Conservation (phyloP, 176 grass and related monocot species). For the Alopecurus myosuroides region DNA sequence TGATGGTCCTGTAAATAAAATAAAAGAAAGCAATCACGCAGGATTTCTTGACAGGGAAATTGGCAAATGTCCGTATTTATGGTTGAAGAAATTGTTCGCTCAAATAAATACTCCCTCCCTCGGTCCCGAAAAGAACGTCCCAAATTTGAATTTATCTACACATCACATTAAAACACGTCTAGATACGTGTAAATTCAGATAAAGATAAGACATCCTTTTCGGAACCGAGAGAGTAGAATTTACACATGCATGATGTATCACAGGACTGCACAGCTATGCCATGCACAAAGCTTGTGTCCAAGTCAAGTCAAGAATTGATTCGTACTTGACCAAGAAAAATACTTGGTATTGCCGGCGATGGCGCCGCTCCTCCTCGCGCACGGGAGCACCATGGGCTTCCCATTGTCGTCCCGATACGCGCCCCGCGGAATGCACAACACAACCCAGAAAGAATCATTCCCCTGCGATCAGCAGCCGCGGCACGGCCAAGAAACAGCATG, state of each 20-base stretch:
- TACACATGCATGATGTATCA: neutral
- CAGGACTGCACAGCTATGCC: neutral
- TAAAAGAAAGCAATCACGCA: neutral
- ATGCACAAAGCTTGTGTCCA: neutral
- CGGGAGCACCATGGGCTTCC: slow-evolving; percentile 79
- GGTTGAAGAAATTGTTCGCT: neutral
- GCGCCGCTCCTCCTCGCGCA: slow-evolving; percentile 80
- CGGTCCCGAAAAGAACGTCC: no score
- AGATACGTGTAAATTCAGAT: no score
- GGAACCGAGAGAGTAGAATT: no score
- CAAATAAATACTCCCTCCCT: no score
- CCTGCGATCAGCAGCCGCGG: neutral
- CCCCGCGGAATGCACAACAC: slow-evolving; percentile 45
- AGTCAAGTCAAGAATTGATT: slow-evolving; percentile 4
- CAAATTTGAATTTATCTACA: no score
- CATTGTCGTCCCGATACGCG: slow-evolving; percentile 88
- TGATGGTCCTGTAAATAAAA: neutral
- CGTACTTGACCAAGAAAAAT: neutral
- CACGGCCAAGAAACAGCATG: no score
- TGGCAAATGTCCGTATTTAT: neutral
- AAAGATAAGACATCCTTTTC: no score
- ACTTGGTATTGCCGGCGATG: slow-evolving; percentile 61
- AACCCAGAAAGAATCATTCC: neutral
- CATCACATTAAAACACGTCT: no score
- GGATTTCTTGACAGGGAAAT: neutral